Base-by-base conservation (phyloP, 192 early-diverging fungal genomes). In the Podila epigama region DNA sequence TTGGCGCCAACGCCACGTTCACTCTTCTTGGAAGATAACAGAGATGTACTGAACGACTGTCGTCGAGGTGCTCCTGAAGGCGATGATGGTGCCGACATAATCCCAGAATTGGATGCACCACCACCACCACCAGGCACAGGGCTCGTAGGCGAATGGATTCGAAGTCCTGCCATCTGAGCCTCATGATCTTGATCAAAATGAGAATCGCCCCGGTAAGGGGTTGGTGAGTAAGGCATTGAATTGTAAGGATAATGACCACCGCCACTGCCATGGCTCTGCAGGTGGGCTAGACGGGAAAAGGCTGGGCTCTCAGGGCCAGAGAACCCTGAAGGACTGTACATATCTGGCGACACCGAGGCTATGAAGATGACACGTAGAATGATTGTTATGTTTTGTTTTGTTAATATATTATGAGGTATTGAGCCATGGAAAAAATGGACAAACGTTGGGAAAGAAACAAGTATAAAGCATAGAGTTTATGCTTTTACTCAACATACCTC, bases 241-340 rank as follows among this genome's bases (percentile, higher is more conserved):
- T 22, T 22, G 15, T 48, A 48, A 8, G 44, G 44, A 22, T 48
- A 48, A 25, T 48, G 44, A 22, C n/a, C n/a, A 22, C 44, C 44
- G n/a, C n/a, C n/a, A n/a, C n/a, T n/a, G n/a, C n/a, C 50, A 53
- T 54, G 37, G 58, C 61, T 51, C 4, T 54, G 31, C 15, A 65
- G 12, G 16, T 71, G 69, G 5, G 70, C 18, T 6, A 70, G 22
- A 10, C 69, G 60, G 33, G 41, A 34, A 35, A 63, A 52, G 11
- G 60, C 29, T 29, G 68, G 40, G 0, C 60, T 54, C 27, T 58
- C 69, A 10, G 60, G 61, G 20, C 66, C 66, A 34, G 56, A 53
- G 22, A 70, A 70, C n/a, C 61, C 69, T 58, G 69, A 44, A 58
- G 70, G 41, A 33, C 63, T 72, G 57, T 72, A 72, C 63, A 72